phyloP scores from a whole-genome alignment of 2,329 filamentous ascomycete genomes.

The Hypoxylon sp. region DNA sequence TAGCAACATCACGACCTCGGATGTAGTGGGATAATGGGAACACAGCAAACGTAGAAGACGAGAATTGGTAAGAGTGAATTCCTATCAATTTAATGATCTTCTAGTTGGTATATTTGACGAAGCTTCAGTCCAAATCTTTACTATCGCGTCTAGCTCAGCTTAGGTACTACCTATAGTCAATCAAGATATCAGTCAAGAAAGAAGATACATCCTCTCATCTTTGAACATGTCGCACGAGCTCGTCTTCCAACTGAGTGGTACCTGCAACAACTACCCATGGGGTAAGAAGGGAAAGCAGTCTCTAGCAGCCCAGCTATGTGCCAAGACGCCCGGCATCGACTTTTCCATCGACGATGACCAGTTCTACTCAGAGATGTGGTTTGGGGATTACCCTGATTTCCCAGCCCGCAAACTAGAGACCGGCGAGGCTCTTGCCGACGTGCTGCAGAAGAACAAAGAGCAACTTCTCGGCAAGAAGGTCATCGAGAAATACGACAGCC shows the following conservation, averaged over 20 bases:
- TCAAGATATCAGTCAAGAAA: not conserved
- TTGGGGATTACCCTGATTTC: constrained; percentile 77
- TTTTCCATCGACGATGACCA: constrained; percentile 71
- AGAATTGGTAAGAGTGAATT: not conserved
- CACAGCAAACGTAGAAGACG: not conserved
- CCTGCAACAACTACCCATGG: constrained; percentile 71
- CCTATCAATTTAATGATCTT: not conserved
- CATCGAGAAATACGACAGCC: constrained; percentile 66
- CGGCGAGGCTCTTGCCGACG: constrained; percentile 69
- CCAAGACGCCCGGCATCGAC: constrained; percentile 67
- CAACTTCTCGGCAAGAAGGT: constrained; percentile 70
- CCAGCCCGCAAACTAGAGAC: constrained; percentile 70
- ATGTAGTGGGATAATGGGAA: not conserved
- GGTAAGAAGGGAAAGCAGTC: constrained; percentile 73
- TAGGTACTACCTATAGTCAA: not conserved
- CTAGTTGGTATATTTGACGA: not conserved
- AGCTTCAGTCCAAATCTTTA: not conserved
- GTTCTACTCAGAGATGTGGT: constrained; percentile 74
- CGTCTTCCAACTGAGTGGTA: constrained; percentile 57
- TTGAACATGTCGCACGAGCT: constrained; percentile 37
- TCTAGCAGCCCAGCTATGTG: constrained; percentile 69
- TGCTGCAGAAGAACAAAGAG: constrained; percentile 68
- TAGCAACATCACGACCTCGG: constrained; percentile 29
- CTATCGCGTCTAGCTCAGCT: not conserved
- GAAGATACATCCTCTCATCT: too few relatives aligned